Conservation (phyloP, 192 early-diverging fungal species). For the Coemansia sp. region DNA sequence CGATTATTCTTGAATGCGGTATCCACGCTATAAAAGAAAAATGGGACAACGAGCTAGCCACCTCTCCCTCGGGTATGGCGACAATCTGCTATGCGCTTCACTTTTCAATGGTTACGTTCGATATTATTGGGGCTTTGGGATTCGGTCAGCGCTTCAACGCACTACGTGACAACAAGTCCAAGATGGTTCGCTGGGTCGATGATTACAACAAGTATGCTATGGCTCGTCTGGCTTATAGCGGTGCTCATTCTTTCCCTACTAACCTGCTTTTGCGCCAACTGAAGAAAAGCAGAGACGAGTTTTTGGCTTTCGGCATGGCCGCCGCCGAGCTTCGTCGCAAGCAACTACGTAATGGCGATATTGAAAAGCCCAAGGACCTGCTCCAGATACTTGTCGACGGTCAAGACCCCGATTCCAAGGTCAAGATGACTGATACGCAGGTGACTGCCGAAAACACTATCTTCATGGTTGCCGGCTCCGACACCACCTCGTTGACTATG, state of each 20-base stretch:
- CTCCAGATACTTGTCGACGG: conserved; percentile 49
- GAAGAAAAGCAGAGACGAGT: conserved; percentile 26
- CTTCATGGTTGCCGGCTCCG: conserved; percentile 44
- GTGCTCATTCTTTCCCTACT: conserved; percentile 17
- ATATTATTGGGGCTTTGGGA: conserved; percentile 33
- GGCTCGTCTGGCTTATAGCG: conserved; percentile 2
- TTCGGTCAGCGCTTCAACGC: conserved; percentile 45
- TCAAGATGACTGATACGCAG: conserved; percentile 35
- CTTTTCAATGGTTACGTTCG: conserved; percentile 32
- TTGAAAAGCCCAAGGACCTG: conserved; percentile 45
- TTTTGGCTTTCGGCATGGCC: conserved; percentile 21
- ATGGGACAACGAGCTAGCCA: conserved; percentile 21
- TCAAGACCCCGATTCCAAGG: conserved; percentile 42
- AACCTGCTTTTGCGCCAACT: conserved; percentile 10
- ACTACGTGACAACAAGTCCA: conserved; percentile 18
- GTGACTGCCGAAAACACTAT: conserved; percentile 36
- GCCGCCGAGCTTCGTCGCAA: conserved; percentile 16
- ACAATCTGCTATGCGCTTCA: conserved; percentile 30
- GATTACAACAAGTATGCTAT: conserved; percentile 18
- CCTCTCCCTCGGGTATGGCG: not conserved
- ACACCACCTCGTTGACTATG: conserved; percentile 40
- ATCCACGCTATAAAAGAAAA: conserved; percentile 28
- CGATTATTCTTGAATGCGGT: conserved; percentile 33
- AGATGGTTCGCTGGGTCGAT: conserved; percentile 29
- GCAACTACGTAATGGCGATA: conserved; percentile 4